Evolutionary conservation across 2,329 filamentous ascomycete species (phyloP).

Genomic region (Penicillium nordicum): DNA sequence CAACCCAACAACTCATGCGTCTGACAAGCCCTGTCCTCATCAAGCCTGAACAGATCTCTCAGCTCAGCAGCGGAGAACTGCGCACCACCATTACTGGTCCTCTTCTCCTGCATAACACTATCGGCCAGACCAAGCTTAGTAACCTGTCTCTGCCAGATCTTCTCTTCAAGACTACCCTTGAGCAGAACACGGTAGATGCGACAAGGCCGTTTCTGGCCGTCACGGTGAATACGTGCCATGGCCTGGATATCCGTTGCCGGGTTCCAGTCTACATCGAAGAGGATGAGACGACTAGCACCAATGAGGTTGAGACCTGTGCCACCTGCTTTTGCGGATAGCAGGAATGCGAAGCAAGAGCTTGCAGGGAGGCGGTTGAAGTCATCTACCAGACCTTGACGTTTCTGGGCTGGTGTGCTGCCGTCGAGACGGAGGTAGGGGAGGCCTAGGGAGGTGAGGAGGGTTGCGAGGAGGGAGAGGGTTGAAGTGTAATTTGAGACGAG

Average conservation of each 20-base stretch:
- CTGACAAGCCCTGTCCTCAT: slow-evolving; percentile 59
- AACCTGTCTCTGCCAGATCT: slow-evolving; percentile 70
- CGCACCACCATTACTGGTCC: slow-evolving; percentile 40
- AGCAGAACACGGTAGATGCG: slow-evolving; percentile 68
- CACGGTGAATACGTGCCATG: slow-evolving; percentile 70
- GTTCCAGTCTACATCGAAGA: slow-evolving; percentile 76
- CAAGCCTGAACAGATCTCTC: slow-evolving; percentile 63
- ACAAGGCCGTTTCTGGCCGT: slow-evolving; percentile 66
- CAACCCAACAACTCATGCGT: slow-evolving; percentile 67
- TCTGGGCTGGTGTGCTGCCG: slow-evolving; percentile 60
- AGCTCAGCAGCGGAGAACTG: slow-evolving; percentile 66
- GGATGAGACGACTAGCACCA: slow-evolving; percentile 65
- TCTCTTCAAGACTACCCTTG: slow-evolving; percentile 68
- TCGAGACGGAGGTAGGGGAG: slow-evolving; percentile 66
- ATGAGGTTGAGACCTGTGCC: slow-evolving; percentile 68
- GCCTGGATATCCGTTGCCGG: slow-evolving; percentile 70
- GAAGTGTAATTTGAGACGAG: slow-evolving; percentile 74
- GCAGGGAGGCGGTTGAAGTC: slow-evolving; percentile 62
- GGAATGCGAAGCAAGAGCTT: slow-evolving; percentile 62
- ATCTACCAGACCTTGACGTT: slow-evolving; percentile 66
- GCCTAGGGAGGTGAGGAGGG: slow-evolving; percentile 57
- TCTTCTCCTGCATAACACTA: slow-evolving; percentile 67
- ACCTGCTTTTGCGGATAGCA: slow-evolving; percentile 70
- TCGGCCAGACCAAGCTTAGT: slow-evolving; percentile 69
- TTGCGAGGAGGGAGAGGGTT: slow-evolving; percentile 64